These are phyloP conservation scores for Trametes cubensis DNA, from an alignment of 768 basidiomycete genomes.

Conservation along the genomic window DNA sequence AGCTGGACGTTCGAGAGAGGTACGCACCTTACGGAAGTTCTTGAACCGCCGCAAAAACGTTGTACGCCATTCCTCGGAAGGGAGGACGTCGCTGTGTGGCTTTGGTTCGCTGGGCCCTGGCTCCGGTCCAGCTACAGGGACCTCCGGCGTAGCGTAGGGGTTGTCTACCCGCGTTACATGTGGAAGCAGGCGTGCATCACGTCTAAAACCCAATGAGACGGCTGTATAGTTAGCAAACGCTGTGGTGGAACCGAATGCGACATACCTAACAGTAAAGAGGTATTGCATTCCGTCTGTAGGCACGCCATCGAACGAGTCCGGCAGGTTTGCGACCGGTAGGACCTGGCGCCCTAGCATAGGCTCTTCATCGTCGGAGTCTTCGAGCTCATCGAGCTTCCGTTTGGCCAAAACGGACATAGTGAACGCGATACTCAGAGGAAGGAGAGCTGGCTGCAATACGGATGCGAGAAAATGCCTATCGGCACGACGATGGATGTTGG, in stretches of 20 bases:
- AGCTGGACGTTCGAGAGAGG: neutral
- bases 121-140: constrained; percentile 19
- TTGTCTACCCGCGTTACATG: constrained; percentile 65
- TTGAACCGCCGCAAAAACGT: constrained; percentile 60
- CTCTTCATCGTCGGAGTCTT: constrained; percentile 65
- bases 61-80: constrained; percentile 68
- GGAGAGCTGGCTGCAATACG: neutral
- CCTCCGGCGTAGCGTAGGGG: constrained; percentile 57
- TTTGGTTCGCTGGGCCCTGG: constrained; percentile 25
- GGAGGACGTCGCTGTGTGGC: constrained; percentile 40
- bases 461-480: neutral
- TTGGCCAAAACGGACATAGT: constrained; percentile 39
- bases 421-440: neutral
- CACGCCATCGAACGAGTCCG: constrained; percentile 63
- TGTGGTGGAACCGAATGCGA: constrained; percentile 8
- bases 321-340: constrained; percentile 80
- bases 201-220: constrained; percentile 44
- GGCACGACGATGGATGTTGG: neutral
- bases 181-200: constrained; percentile 70
- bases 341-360: constrained; percentile 67
- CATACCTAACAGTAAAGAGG: constrained; percentile 78
- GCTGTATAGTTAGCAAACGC: constrained; percentile 8
- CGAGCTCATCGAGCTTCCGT: constrained; percentile 55
- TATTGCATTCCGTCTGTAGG: constrained; percentile 79
- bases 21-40: constrained; percentile 66